Evolutionary conservation across 495 filamentous ascomycete species (phyloP), one percentile per base, ranked within the genome.

Genomic region (Aspergillus avenaceus): DNA sequence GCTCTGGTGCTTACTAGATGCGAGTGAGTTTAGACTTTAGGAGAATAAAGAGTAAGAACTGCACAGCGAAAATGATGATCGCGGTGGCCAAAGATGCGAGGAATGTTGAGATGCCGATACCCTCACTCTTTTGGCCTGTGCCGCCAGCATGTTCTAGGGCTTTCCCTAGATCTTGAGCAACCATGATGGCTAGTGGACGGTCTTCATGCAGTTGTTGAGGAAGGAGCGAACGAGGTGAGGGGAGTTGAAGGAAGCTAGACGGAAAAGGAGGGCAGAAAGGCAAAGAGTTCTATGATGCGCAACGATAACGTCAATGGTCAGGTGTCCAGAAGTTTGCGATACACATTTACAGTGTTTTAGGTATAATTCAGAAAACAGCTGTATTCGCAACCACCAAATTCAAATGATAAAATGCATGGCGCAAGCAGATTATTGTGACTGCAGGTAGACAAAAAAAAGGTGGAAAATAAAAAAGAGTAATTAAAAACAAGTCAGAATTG

Each of bases 21-120:
- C 91, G 80, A 2, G 81, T 82, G 34, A 96, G 67, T 58, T 86
- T 91, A 48, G 84, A 79, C 55, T 88, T 85, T 11, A 96, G 71
- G 16, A 95, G 59, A 34, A 92, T 56, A 60, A 97, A 97, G 29
- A 90, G 60, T 28, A 85, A 60, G 34, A 88, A 78, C 66, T 96
- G 86, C 11, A 88, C 74, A 22, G 82, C 87, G 62, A 96, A 97
- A 41, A 93, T 74, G 25, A 84, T 65, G 45, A 88, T 72, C 56
- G 85, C 85, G 43, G 82, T 78, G 16, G 75, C 80, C 56, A 96
- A 65, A 47, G 91, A 91, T 28, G 91, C 84, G 24, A 93, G 47
- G 60, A 97, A 92, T 9, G 84, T 72, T 31, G 61, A 59, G 25
- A 80, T 55, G 0, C 74, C 71, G 24, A 75, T 66, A 28, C 78